Evolutionary conservation across 768 basidiomycete species (phyloP), one percentile per base, ranked within the genome.

Genomic region (Tulasnella sp.): DNA sequence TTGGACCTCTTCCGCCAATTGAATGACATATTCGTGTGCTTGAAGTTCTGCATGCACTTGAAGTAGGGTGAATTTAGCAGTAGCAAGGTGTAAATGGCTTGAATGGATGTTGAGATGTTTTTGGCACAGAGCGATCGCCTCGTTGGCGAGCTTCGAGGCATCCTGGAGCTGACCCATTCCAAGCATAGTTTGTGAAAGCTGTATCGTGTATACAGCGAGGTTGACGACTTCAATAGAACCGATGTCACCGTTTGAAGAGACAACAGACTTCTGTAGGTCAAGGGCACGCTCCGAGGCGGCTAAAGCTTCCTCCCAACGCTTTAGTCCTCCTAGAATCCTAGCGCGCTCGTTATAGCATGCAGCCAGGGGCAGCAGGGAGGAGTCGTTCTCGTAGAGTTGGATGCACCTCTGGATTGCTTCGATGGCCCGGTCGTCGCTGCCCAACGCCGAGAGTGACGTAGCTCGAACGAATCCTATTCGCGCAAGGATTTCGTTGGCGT

Each of bases 291-390:
- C 37, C 29, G 21, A 37, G 12, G 52, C 52, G n/a, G 19, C 11
- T 9, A 23, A 23, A 14, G 36, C 35, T 40, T 40, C 52, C 19
- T 8, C 23, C 17, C 23, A 5, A 3, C 27, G 29, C 14, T 29
- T 21, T 40, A 27, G 6, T 40, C n/a, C 39, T 3, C 23, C 17
- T 12, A 54, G 52, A 9, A 54, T 54, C 8, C 52, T 36, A 14
- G 52, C 39, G 37, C 42, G 39, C 52, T 54, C 52, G 39, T 40
- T 54, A 40, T 54, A 40, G 25, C 37, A 17, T 7, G 36, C 39
- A 14, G 52, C 52, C 25, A 54, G 21, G 21, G 39, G 52, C 23
- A 39, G 21, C 36, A 17, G 23, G 8, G 34, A 35, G 2, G 39
- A 9, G 15, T 14, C 37, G 19, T 39, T 29, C 34, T 48, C 17